phyloP scores from a whole-genome alignment of 805 yeast species.

The Candida pini region DNA sequence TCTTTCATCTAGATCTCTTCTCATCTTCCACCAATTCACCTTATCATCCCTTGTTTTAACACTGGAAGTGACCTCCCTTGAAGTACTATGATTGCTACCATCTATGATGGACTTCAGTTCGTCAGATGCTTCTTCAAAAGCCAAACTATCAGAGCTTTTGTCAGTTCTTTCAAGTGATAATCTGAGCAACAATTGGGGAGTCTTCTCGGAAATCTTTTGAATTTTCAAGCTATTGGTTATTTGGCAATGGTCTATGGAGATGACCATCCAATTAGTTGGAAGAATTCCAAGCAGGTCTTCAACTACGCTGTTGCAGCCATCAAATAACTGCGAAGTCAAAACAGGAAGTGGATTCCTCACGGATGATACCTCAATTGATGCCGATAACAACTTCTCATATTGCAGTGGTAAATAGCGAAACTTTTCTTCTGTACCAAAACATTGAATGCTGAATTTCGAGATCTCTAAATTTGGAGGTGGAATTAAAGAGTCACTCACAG shows the following conservation, averaged over 20 bases:
- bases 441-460: too few relatives aligned
- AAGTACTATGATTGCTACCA: conserved; percentile 59
- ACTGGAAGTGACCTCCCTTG: conserved; percentile 42
- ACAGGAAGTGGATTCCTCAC: too few relatives aligned
- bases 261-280: conserved; percentile 51
- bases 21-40: conserved; percentile 69
- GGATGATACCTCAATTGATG: too few relatives aligned
- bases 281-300: conserved; percentile 16
- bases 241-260: conserved; percentile 57
- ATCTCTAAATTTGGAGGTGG: too few relatives aligned
- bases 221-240: conserved; percentile 50
- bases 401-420: too few relatives aligned
- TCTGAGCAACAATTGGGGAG: conserved; percentile 35
- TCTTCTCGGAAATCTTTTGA: conserved; percentile 5
- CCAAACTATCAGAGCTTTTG: background rate
- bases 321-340: too few relatives aligned
- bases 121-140: conserved; percentile 39
- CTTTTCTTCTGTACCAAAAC: too few relatives aligned
- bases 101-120: conserved; percentile 49
- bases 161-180: too few relatives aligned
- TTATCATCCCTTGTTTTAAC: conserved; percentile 56
- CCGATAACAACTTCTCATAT: too few relatives aligned
- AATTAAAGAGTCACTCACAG: too few relatives aligned
- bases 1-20: conserved; percentile 56
- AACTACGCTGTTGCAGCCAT: too few relatives aligned